Percentiles rank a stretch among this genome's conserved stretches.
These are phyloP conservation scores for Diaporthe nobilis DNA, from an alignment of 2,329 filamentous ascomycete genomes.

Conservation along the genomic window DNA sequence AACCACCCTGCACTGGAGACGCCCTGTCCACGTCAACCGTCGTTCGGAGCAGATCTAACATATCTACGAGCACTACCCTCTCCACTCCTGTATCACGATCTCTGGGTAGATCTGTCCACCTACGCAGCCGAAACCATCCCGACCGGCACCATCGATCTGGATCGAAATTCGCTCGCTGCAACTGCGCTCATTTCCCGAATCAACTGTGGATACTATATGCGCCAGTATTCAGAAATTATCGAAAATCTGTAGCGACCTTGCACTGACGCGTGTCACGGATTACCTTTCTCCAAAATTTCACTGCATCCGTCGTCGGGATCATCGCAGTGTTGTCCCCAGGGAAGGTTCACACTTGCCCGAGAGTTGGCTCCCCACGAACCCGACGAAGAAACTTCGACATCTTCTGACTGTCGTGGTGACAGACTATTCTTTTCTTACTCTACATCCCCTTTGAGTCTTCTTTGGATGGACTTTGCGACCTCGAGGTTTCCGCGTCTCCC, in stretches of 20 bases:
- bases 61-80: slow-evolving; percentile 34
- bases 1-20: slow-evolving; percentile 9
- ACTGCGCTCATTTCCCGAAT: slow-evolving; percentile 28
- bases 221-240: not conserved
- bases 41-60: slow-evolving; percentile 31
- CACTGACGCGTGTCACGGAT: slow-evolving; percentile 5
- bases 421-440: not conserved
- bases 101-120: slow-evolving; percentile 32
- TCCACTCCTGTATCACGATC: slow-evolving; percentile 31
- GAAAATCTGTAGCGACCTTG: not conserved
- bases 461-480: slow-evolving; percentile 17
- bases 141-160: slow-evolving; percentile 16
- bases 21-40: slow-evolving; percentile 32
- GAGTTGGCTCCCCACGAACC: not conserved
- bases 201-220: slow-evolving; percentile 25
- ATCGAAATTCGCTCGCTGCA: slow-evolving; percentile 28
- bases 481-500: slow-evolving; percentile 11
- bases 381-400: not conserved
- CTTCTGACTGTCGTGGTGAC: not conserved
- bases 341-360: not conserved
- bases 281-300: not conserved
- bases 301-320: not conserved
- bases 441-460: not conserved
- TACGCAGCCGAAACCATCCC: slow-evolving; percentile 29
- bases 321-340: not conserved